These are phyloP conservation scores for Fusarium pilosicola DNA, from an alignment of 2,329 filamentous ascomycete genomes.

Conservation along the genomic window DNA sequence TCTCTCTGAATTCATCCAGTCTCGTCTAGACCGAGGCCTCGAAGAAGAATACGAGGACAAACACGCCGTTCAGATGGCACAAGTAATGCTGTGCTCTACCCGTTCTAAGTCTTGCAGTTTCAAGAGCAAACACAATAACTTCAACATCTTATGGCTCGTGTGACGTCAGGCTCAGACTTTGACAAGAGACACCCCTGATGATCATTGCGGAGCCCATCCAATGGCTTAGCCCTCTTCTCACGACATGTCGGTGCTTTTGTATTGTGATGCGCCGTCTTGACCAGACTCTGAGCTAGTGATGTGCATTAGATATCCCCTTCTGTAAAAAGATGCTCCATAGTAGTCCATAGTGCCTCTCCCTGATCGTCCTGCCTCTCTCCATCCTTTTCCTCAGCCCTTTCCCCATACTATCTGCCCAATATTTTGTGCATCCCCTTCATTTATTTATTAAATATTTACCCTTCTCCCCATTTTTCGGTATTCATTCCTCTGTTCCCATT, in stretches of 20 bases:
- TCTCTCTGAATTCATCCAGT: not conserved
- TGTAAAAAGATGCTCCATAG: constrained; percentile 16
- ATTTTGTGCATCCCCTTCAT: constrained; percentile 33
- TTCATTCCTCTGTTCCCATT: not conserved
- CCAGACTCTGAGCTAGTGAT: constrained; percentile 29
- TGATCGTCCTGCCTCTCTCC: constrained; percentile 18
- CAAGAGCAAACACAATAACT: constrained; percentile 30
- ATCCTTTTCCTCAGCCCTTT: constrained; percentile 9
- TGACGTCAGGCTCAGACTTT: constrained; percentile 31
- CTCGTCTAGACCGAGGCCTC: not conserved
- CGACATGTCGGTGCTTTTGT: constrained; percentile 14
- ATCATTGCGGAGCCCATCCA: constrained; percentile 28
- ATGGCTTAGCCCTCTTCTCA: constrained; percentile 17
- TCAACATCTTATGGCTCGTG: constrained; percentile 7
- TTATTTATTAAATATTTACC: not conserved
- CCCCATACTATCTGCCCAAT: constrained; percentile 16
- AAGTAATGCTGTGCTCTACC: not conserved
- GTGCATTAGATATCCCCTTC: constrained; percentile 34
- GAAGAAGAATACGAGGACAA: constrained; percentile 15
- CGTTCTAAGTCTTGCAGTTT: constrained; percentile 15
- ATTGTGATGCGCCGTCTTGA: constrained; percentile 34
- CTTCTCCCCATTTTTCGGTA: not conserved
- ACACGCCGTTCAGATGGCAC: constrained; percentile 1
- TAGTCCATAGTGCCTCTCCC: constrained; percentile 9
- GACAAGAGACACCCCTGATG: constrained; percentile 27